Conservation (phyloP, 495 filamentous ascomycete species). For the Podospora fimiseda region DNA sequence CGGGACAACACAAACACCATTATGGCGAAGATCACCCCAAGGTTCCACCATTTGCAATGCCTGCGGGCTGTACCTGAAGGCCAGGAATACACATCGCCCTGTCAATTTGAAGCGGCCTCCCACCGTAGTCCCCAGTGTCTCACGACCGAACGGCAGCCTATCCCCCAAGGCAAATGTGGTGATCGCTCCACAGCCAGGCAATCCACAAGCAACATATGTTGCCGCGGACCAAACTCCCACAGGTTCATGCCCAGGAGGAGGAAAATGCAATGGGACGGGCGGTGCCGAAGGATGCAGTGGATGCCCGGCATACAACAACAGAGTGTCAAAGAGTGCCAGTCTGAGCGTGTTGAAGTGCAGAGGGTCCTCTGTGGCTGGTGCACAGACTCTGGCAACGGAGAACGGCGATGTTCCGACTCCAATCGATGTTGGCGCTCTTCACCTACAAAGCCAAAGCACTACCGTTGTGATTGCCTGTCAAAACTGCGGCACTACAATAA, state of each 20-base stretch:
- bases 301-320: slow-evolving; percentile 95
- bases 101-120: slow-evolving; percentile 74
- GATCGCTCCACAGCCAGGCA: slow-evolving; percentile 24
- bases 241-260: slow-evolving; percentile 93
- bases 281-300: slow-evolving; percentile 94
- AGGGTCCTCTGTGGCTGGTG: slow-evolving; percentile 18
- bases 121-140: slow-evolving; percentile 32
- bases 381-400: slow-evolving; percentile 20
- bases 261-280: slow-evolving; percentile 92
- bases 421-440: slow-evolving; percentile 43
- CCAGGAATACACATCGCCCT: slow-evolving; percentile 81
- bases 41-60: slow-evolving; percentile 97
- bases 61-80: slow-evolving; percentile 91
- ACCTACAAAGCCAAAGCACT: slow-evolving; percentile 45
- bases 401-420: slow-evolving; percentile 33
- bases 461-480: slow-evolving; percentile 89
- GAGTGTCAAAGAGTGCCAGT: slow-evolving; percentile 80
- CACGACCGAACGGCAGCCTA: slow-evolving; percentile 31
- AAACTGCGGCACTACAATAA: slow-evolving; percentile 96
- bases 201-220: slow-evolving; percentile 67
- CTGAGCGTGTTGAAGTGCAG: slow-evolving; percentile 51
- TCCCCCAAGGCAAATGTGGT: slow-evolving; percentile 28
- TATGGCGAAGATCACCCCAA: slow-evolving; percentile 90
- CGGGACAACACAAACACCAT: slow-evolving; percentile 81
- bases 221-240: slow-evolving; percentile 61